Conservation (phyloP, 2,329 filamentous ascomycete species). For the Colletotrichum noveboracense region DNA sequence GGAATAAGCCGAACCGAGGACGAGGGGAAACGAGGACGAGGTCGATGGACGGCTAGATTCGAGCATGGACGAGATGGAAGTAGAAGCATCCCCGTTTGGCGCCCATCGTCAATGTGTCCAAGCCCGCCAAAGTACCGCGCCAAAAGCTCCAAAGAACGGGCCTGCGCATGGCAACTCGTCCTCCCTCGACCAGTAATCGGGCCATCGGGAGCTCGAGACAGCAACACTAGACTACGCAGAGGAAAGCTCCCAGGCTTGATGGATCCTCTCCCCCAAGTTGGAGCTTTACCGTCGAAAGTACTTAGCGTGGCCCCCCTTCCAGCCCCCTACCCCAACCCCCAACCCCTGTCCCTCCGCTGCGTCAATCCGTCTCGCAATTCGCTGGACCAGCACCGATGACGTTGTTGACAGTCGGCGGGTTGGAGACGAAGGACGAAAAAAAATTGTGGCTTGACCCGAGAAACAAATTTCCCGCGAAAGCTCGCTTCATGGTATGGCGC, state of each 20-base stretch:
- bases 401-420: background rate
- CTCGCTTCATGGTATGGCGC: background rate
- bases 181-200: slow-evolving; percentile 7
- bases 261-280: background rate
- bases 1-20: background rate
- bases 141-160: background rate
- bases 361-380: background rate
- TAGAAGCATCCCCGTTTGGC: background rate
- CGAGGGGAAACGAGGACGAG: background rate
- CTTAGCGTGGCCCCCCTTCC: background rate
- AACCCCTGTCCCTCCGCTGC: background rate
- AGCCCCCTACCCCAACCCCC: background rate
- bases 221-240: background rate
- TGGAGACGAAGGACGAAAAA: background rate
- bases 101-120: background rate
- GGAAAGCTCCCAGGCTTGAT: background rate
- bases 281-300: background rate
- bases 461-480: background rate
- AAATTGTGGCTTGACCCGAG: background rate
- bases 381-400: background rate
- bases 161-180: slow-evolving; percentile 8
- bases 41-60: background rate
- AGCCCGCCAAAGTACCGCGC: background rate
- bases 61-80: background rate
- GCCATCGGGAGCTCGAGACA: background rate